Evolutionary conservation across 306 rosid species (phyloP), one percentile per base, ranked within the genome.

Genomic region (Corylus heterophylla): DNA sequence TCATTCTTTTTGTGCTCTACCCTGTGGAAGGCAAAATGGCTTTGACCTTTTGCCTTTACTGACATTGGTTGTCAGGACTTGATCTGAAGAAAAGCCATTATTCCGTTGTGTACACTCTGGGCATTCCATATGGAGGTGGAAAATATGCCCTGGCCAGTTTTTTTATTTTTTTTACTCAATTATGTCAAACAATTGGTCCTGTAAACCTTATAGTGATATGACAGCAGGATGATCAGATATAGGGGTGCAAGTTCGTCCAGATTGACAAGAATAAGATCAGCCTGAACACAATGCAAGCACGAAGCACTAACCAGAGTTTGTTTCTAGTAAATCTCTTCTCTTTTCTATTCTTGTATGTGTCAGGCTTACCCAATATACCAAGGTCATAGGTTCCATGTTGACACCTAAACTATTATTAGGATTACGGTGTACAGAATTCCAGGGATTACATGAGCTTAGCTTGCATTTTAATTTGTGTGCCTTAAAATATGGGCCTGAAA

Each of bases 211-310:
- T 42, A 42, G 45, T 6, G 22, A 37, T 67, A 39, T 37, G 35
- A 66, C 6, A 7, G 9, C 27, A 39, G 48, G 49, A 39, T 16
- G 6, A 63, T 67, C 50, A 39, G 50, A 67, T 35, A 66, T 37
- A 4, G 37, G 37, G 2, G 69, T 0, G 5, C 20, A 31, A 63
- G 69, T 63, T 29, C 2, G 45, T n/a, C 18, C 9, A 37, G 12
- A 14, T 66, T 37, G 11, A 66, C 71, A 2, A 67, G 71, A 39
- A 39, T 66, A 35, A 66, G 27, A 45, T 66, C 71, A 66, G 71
- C 47, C 71, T 66, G 27, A 39, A 39, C 71, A 16, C 1, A 37
- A 7, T 3, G 20, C 17, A 35, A 35, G 20, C 2, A 39, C 3
- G 10, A 66, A 17, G 25, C 49, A 17, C 71, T 67, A 39, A 39